phyloP scores from a whole-genome alignment of 2,329 filamentous ascomycete species.

The Penicillium sp. region DNA sequence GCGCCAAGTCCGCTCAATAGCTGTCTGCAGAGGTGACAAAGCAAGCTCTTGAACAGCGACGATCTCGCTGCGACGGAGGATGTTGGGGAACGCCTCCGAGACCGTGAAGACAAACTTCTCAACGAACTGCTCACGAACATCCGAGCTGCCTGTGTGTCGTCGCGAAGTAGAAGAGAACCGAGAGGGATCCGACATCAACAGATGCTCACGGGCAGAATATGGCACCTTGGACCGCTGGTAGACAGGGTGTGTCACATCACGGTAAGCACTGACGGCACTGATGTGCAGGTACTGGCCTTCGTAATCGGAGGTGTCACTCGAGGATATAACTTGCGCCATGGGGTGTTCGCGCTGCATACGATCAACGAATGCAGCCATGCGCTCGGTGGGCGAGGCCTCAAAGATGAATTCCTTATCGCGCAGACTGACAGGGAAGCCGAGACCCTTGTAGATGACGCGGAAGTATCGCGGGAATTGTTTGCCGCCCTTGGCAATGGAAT shows the following conservation, averaged over 20 bases:
- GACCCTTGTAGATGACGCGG: conserved; percentile 83
- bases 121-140: conserved; percentile 69
- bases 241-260: conserved; percentile 77
- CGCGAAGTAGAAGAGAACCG: conserved; percentile 75
- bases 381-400: conserved; percentile 76
- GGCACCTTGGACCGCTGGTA: conserved; percentile 86
- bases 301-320: conserved; percentile 71
- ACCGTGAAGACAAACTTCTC: conserved; percentile 86
- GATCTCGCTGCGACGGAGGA: conserved; percentile 84
- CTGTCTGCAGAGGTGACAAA: conserved; percentile 79
- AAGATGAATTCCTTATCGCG: conserved; percentile 93
- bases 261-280: conserved; percentile 76
- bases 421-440: conserved; percentile 79
- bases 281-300: conserved; percentile 91
- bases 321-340: conserved; percentile 74
- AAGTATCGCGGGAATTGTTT: conserved; percentile 82
- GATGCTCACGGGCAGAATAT: conserved; percentile 80
- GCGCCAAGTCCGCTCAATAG: conserved; percentile 82
- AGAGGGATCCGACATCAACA: conserved; percentile 75
- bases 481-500: conserved; percentile 80
- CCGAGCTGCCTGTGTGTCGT: conserved; percentile 67
- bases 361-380: conserved; percentile 79
- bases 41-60: conserved; percentile 65
- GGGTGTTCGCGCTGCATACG: conserved; percentile 91
- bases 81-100: conserved; percentile 85